These are phyloP conservation scores for Cladophialophora psammophila DNA, from an alignment of 2,329 filamentous ascomycete species.

Conservation along the genomic window DNA sequence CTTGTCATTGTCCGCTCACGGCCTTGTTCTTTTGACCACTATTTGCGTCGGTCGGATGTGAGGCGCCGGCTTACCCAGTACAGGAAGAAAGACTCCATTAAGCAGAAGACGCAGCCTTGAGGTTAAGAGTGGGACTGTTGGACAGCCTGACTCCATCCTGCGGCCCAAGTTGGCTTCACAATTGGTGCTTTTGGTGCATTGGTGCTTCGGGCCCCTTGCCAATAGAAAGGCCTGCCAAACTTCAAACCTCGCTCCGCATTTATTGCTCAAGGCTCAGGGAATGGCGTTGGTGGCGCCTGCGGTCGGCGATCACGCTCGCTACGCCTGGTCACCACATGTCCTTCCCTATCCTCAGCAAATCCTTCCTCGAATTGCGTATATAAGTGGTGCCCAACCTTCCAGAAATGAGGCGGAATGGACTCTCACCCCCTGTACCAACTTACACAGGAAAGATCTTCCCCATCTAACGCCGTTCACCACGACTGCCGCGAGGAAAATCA, in stretches of 20 bases:
- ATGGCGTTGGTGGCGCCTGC: not conserved
- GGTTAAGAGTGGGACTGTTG: not conserved
- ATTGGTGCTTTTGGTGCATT: conserved; percentile 5
- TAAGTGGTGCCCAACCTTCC: not conserved
- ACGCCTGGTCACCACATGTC: not conserved
- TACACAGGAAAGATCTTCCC: conserved; percentile 3
- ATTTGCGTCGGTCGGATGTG: conserved; percentile 8
- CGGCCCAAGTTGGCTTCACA: conserved; percentile 1
- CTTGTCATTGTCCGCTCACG: not conserved
- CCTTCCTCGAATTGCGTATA: not conserved
- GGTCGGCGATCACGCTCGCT: not conserved
- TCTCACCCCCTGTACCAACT: not conserved
- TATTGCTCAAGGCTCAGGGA: not conserved
- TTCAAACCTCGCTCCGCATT: not conserved
- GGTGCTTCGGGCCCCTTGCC: not conserved
- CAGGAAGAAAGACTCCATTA: not conserved
- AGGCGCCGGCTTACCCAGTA: conserved; percentile 1
- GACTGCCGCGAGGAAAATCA: not conserved
- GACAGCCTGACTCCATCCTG: not conserved
- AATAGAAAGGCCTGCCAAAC: not conserved
- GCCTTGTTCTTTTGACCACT: conserved; percentile 1
- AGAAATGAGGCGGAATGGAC: not conserved
- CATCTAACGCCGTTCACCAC: not conserved
- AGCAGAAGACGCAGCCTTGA: conserved; percentile 4
- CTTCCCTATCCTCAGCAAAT: conserved; percentile 1